Base-by-base conservation (phyloP, 495 filamentous ascomycete species). In the Penicillium pancosmium region DNA sequence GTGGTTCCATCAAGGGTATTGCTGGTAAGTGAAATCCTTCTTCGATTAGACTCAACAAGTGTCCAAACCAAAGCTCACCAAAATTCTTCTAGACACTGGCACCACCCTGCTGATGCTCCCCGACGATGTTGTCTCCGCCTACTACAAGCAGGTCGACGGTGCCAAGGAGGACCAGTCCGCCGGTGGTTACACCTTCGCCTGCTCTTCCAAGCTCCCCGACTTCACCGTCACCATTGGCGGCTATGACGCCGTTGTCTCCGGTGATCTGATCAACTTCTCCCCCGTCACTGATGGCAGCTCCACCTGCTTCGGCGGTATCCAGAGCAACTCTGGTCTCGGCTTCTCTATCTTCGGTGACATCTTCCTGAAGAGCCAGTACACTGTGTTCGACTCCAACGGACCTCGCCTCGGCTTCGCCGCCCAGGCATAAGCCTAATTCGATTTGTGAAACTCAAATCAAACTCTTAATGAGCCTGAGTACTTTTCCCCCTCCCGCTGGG, bases 281-380 rank as follows among this genome's bases (percentile, higher is more conserved):
- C 74, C 76, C 21, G 40, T 77, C 63, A 72, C 69, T 18, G 65
- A 72, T 15, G 71, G 69, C 50, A 73, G 79, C 52, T 79, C 71
- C 44, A 79, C 65, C 54, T 91, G 88, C 74, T 86, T 78, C 65
- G 88, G 88, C 52, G 83, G 84, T 18, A 79, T 91, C 57, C 87
- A 90, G 74, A 70, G 70, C 53, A 84, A 87, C 72, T 71, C 74
- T 13, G 85, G 84, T 51, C 78, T 90, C 25, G 83, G 79, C 21
- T 84, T 90, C 67, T 80, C 80, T 56, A 91, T 94, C 70, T 86
- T 87, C 53, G 90, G 90, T 41, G 90, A 92, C 58, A 80, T 92
- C 48, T 90, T 90, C 65, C 81, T 94, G 59, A 92, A 93, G 80
- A 82, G 83, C 58, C 86, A 90, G 62, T 92, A 88, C 66, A 89